Percentiles rank a stretch among this genome's conserved stretches.
These are phyloP conservation scores for Saccharomyces cerevisiae DNA, from an alignment of 805 yeast species.

Conservation along the genomic window DNA sequence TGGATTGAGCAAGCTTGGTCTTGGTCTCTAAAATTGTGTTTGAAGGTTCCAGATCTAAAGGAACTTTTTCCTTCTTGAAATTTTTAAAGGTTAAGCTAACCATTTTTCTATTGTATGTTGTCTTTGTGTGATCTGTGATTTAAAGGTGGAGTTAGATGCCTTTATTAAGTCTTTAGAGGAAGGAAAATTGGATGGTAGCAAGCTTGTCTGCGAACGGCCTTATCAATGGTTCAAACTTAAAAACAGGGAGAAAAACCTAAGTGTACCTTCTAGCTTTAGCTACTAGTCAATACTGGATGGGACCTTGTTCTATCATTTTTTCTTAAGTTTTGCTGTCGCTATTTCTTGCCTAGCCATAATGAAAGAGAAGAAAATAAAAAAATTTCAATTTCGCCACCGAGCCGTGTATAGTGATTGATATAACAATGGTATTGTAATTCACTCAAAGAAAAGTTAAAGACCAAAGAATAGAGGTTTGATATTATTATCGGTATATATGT, in stretches of 20 bases:
- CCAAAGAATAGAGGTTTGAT: not conserved
- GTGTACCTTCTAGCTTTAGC: not conserved
- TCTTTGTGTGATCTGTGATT: not conserved
- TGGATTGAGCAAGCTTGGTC: conserved; percentile 58
- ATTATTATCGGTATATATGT: not conserved
- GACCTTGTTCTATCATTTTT: not conserved
- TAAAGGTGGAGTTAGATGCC: not conserved
- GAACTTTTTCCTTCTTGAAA: conserved; percentile 82
- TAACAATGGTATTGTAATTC: not conserved
- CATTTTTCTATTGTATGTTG: conserved; percentile 9
- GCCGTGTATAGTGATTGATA: not conserved
- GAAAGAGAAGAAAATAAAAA: not conserved
- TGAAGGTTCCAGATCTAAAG: conserved; percentile 62
- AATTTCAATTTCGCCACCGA: conserved; percentile 2
- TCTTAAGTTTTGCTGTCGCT: not conserved
- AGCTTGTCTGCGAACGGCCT: not conserved
- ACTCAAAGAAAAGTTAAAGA: not conserved
- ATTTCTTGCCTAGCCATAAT: not conserved
- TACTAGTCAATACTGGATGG: not conserved
- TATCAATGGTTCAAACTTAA: not conserved
- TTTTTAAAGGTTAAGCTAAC: conserved; percentile 53
- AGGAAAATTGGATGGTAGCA: not conserved
- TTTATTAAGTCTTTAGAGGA: not conserved
- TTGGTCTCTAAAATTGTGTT: conserved; percentile 67
- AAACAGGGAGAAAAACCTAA: not conserved